phyloP scores from a whole-genome alignment of 208 protist genomes.

The Herpetomonas tarakana region DNA sequence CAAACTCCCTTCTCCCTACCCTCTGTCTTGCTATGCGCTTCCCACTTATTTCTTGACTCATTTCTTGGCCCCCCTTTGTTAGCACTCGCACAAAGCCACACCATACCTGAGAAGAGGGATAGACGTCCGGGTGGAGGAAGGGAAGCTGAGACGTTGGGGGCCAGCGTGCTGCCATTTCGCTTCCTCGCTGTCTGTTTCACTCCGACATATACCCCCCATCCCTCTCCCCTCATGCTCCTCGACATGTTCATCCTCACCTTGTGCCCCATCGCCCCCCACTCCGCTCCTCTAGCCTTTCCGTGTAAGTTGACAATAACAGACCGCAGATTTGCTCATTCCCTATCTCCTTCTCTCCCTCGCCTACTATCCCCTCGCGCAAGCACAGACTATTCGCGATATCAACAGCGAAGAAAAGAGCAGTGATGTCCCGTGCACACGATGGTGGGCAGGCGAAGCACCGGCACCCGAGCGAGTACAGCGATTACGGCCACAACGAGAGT shows the following conservation, averaged over 20 bases:
- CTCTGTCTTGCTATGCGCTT: not conserved
- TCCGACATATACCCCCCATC: not conserved
- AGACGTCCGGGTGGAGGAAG: too few species aligned
- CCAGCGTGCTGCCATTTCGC: not conserved
- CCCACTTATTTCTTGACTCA: not conserved
- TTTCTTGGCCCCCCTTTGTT: not conserved
- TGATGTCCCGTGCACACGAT: not conserved
- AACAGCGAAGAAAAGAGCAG: not conserved
- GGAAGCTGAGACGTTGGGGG: too few species aligned
- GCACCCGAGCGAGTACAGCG: not conserved
- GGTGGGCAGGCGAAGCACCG: not conserved
- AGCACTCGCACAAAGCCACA: too few species aligned
- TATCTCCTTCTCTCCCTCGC: constrained; percentile 2
- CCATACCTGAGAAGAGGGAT: too few species aligned
- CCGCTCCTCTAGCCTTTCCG: not conserved
- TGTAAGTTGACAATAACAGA: not conserved
- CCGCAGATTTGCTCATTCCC: not conserved
- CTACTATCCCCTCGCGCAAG: not conserved
- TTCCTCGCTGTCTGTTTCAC: constrained; percentile 9
- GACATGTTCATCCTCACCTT: not conserved
- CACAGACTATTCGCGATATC: not conserved
- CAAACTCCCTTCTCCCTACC: too few species aligned
- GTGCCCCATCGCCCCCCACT: not conserved
- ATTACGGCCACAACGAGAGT: too few species aligned
- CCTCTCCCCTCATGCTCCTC: not conserved